Percentiles rank a stretch among this genome's conserved stretches.
phyloP scores from a whole-genome alignment of 345 rosid genomes.

The thale cress (Arabidopsis thaliana) region DNA sequence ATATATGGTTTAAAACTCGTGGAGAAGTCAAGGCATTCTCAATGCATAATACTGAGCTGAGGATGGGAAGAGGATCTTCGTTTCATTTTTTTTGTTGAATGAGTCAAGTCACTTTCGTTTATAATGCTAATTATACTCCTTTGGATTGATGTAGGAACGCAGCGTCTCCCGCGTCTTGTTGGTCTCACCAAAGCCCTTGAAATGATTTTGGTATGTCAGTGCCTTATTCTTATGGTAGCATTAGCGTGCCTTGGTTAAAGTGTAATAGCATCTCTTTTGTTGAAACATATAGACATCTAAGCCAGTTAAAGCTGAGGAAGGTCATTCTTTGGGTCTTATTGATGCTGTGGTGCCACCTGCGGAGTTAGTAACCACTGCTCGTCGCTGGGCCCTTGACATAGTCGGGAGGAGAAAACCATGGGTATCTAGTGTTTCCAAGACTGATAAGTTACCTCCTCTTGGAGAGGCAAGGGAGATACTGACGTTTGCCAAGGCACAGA shows the following conservation, averaged over 20 bases:
- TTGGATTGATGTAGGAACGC: constrained; percentile 75
- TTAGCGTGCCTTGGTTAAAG: constrained; percentile 25
- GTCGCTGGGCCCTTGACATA: constrained; percentile 86
- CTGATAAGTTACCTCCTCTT: constrained; percentile 83
- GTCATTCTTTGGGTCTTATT: constrained; percentile 73
- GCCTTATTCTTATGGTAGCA: constrained; percentile 26
- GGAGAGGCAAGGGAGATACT: constrained; percentile 91
- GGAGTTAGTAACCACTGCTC: constrained; percentile 71
- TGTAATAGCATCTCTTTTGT: constrained; percentile 3
- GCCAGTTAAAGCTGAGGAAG: constrained; percentile 77
- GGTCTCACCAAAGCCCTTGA: constrained; percentile 91
- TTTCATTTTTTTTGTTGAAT: constrained; percentile 8
- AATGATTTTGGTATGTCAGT: constrained; percentile 86
- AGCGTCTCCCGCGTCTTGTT: constrained; percentile 98
- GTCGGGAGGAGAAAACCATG: constrained; percentile 76
- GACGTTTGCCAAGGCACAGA: constrained; percentile 79
- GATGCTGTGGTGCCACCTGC: constrained; percentile 76
- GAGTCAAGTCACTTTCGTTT: constrained; percentile 12
- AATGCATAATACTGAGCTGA: constrained; percentile 2
- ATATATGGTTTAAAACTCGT: constrained; percentile 1
- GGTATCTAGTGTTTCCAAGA: constrained; percentile 76
- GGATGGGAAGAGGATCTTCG: constrained; percentile 13
- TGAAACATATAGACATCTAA: constrained; percentile 68
- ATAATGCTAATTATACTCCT: constrained; percentile 25
- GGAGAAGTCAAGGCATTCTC: not conserved